phyloP scores from a whole-genome alignment of 306 rosid genomes.

The Ceratonia siliqua region DNA sequence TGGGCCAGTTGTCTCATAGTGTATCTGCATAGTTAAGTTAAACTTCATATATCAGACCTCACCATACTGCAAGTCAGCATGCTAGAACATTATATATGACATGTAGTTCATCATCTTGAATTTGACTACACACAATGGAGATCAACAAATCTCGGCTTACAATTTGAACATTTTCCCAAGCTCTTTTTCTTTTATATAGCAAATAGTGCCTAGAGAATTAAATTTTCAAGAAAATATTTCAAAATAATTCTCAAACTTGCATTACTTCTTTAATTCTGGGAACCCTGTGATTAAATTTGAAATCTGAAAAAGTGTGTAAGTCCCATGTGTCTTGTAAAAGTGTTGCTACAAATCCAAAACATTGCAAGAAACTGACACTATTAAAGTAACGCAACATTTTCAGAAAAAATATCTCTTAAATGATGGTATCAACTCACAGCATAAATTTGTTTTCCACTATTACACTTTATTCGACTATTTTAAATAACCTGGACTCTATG shows the following conservation, averaged over 20 bases:
- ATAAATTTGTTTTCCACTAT: background rate
- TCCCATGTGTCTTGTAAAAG: background rate
- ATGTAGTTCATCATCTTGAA: constrained; percentile 23
- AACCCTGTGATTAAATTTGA: background rate
- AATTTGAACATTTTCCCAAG: constrained; percentile 25
- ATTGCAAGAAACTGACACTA: background rate
- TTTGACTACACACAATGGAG: constrained; percentile 11
- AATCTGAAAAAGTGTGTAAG: too few species aligned
- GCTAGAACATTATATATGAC: constrained; percentile 21
- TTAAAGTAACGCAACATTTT: background rate
- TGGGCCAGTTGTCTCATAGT: constrained; percentile 98
- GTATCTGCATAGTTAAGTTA: constrained; percentile 64
- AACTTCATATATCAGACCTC: constrained; percentile 34
- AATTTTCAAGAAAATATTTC: constrained; percentile 12
- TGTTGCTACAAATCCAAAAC: background rate
- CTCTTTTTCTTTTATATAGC: background rate
- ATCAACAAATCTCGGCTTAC: constrained; percentile 11
- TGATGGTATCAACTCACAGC: background rate
- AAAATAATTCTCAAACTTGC: background rate
- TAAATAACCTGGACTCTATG: constrained; percentile 2
- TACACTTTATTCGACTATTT: background rate
- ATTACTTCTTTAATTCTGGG: background rate
- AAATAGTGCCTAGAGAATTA: constrained; percentile 1
- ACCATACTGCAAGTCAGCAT: constrained; percentile 13
- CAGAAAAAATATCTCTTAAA: background rate